Evolutionary conservation across 192 early-diverging fungal species (phyloP).

Genomic region (Entophlyctis luteolus): DNA sequence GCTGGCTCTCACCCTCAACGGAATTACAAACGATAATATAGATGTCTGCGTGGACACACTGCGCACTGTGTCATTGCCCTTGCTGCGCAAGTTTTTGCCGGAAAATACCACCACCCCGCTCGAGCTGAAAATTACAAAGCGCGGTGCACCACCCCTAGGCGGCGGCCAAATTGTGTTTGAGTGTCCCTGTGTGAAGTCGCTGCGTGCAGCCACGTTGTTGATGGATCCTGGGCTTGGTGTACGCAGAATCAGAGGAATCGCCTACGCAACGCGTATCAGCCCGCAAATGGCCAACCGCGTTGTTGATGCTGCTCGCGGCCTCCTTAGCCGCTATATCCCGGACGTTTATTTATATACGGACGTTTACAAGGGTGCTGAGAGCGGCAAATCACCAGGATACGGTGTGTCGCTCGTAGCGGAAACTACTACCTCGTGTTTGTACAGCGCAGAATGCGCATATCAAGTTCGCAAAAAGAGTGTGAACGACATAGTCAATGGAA

Average conservation of each 20-base stretch:
- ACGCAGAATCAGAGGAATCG: slow-evolving; percentile 91
- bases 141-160: slow-evolving; percentile 86
- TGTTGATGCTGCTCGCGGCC: slow-evolving; percentile 76
- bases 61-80: slow-evolving; percentile 82
- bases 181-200: slow-evolving; percentile 71
- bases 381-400: slow-evolving; percentile 86
- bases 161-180: slow-evolving; percentile 87
- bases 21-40: slow-evolving; percentile 90
- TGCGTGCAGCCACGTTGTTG: slow-evolving; percentile 74
- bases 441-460: slow-evolving; percentile 84
- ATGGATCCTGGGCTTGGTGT: slow-evolving; percentile 76
- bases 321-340: slow-evolving; percentile 90
- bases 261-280: slow-evolving; percentile 85
- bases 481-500: slow-evolving; percentile 1
- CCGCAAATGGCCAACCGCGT: slow-evolving; percentile 94
- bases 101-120: background rate
- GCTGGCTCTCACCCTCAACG: slow-evolving; percentile 74
- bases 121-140: slow-evolving; percentile 65
- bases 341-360: slow-evolving; percentile 98
- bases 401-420: slow-evolving; percentile 89
- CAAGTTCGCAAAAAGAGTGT: slow-evolving; percentile 39
- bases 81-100: slow-evolving; percentile 65
- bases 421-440: slow-evolving; percentile 74
- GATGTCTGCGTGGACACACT: slow-evolving; percentile 89
- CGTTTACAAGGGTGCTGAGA: slow-evolving; percentile 93